These are phyloP conservation scores for Yarrowia hollandica DNA, from an alignment of 805 yeast species.

Conservation along the genomic window DNA sequence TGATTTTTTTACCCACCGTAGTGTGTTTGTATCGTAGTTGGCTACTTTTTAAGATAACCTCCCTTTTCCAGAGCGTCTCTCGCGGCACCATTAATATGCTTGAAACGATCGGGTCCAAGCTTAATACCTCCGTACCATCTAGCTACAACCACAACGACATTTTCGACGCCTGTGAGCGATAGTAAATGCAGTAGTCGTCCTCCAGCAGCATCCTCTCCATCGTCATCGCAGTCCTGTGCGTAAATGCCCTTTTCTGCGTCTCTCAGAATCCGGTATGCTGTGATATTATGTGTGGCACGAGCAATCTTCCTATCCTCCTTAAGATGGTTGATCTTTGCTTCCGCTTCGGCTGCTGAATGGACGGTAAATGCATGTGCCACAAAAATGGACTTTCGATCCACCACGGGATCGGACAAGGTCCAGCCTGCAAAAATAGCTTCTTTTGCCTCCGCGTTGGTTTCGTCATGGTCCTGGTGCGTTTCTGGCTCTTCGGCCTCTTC, in stretches of 20 bases:
- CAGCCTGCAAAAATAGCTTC: conserved; percentile 50
- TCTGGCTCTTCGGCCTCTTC: conserved; percentile 5
- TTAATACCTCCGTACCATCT: conserved; percentile 94
- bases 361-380: conserved; percentile 71
- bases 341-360: conserved; percentile 66
- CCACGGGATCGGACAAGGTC: conserved; percentile 72
- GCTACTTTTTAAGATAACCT: conserved; percentile 37
- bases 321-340: conserved; percentile 51
- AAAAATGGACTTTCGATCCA: conserved; percentile 83
- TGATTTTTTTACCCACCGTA: too few relatives aligned
- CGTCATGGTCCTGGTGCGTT: conserved; percentile 29
- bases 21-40: too few relatives aligned
- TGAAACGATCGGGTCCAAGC: conserved; percentile 86
- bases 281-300: conserved; percentile 76
- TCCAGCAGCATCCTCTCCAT: conserved; percentile 97
- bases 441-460: conserved; percentile 31
- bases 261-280: conserved; percentile 77
- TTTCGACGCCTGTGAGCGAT: conserved; percentile 61
- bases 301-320: conserved; percentile 65
- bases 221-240: conserved; percentile 89
- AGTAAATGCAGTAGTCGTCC: conserved; percentile 76
- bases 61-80: conserved; percentile 78
- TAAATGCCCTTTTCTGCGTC: conserved; percentile 48
- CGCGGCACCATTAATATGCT: conserved; percentile 86
- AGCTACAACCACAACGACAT: conserved; percentile 80